These are phyloP conservation scores for Cladophialophora exuberans DNA, from an alignment of 2,329 filamentous ascomycete species.

Conservation along the genomic window DNA sequence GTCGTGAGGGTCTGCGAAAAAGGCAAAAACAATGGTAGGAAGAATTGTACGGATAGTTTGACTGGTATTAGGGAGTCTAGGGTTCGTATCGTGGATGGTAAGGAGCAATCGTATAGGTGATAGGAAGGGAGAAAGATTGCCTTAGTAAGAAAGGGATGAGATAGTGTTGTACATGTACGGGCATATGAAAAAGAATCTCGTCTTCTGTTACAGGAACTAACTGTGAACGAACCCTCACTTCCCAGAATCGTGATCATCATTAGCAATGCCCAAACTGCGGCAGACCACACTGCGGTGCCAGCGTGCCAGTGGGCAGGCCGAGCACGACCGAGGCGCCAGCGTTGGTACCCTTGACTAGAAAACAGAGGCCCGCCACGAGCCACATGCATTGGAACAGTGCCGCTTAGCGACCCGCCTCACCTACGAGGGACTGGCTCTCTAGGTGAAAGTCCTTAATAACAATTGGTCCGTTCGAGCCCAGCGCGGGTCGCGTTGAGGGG, in stretches of 20 bases:
- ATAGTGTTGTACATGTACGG: not conserved
- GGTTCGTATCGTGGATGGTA: not conserved
- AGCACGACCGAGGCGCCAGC: not conserved
- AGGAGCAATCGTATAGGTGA: not conserved
- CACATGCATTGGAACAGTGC: slow-evolving; percentile 1
- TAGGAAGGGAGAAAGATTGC: slow-evolving; percentile 2
- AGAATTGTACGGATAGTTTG: no score
- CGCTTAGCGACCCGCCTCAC: not conserved
- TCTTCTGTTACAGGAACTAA: no score
- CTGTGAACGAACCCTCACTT: not conserved
- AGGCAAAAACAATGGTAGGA: no score
- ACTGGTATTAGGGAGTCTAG: no score
- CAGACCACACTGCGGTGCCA: slow-evolving; percentile 2
- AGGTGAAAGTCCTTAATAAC: no score
- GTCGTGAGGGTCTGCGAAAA: no score
- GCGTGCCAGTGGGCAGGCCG: not conserved
- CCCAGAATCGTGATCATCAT: slow-evolving; percentile 4
- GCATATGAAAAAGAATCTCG: not conserved
- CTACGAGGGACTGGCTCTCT: no score
- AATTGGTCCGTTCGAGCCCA: no score
- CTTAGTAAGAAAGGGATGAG: slow-evolving; percentile 8
- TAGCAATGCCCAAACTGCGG: slow-evolving; percentile 5
- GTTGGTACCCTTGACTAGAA: no score
- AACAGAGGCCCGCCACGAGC: slow-evolving; percentile 7
- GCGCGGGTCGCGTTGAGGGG: no score